Evolutionary conservation across 1,284 basidiomycete species (phyloP).

Genomic region (Apiotrichum mycotoxinovorans): DNA sequence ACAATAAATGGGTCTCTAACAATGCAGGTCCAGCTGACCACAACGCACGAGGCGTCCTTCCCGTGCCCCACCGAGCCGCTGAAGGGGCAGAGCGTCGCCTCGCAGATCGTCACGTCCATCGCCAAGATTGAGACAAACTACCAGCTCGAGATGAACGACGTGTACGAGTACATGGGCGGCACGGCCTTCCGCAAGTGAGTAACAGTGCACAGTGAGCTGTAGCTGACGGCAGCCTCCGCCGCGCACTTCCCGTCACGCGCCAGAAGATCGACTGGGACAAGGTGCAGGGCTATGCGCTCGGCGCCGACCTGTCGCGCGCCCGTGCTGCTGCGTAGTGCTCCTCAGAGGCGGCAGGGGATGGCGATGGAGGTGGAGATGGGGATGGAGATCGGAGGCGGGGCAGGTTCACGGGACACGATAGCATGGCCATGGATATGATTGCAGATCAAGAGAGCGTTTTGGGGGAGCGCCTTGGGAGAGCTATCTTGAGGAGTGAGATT

Average conservation of each 20-base stretch:
- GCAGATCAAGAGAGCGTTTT: too few relatives aligned
- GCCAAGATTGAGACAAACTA: conserved; percentile 77
- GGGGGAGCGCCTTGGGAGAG: too few relatives aligned
- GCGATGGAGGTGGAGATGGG: too few relatives aligned
- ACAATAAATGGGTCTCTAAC: too few relatives aligned
- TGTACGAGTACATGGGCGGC: conserved; percentile 80
- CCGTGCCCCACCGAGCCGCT: conserved; percentile 60
- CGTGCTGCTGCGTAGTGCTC: background rate
- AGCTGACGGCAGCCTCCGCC: conserved; percentile 58
- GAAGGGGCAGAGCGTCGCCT: conserved; percentile 55
- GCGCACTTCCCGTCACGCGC: conserved; percentile 84
- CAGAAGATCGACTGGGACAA: conserved; percentile 94
- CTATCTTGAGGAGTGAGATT: too few relatives aligned
- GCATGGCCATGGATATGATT: too few relatives aligned
- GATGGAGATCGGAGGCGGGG: too few relatives aligned
- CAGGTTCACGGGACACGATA: too few relatives aligned
- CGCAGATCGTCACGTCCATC: conserved; percentile 65
- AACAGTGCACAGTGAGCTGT: background rate
- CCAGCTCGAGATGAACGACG: conserved; percentile 70
- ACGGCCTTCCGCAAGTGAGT: conserved; percentile 72
- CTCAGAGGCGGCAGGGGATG: too few relatives aligned
- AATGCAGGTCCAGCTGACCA: conserved; percentile 83
- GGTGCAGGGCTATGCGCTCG: conserved; percentile 78
- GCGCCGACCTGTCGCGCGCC: conserved; percentile 65
- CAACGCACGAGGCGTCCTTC: conserved; percentile 65